Conservation (phyloP, 305 asterid genomes). For the Solanum aculeatissimum region DNA sequence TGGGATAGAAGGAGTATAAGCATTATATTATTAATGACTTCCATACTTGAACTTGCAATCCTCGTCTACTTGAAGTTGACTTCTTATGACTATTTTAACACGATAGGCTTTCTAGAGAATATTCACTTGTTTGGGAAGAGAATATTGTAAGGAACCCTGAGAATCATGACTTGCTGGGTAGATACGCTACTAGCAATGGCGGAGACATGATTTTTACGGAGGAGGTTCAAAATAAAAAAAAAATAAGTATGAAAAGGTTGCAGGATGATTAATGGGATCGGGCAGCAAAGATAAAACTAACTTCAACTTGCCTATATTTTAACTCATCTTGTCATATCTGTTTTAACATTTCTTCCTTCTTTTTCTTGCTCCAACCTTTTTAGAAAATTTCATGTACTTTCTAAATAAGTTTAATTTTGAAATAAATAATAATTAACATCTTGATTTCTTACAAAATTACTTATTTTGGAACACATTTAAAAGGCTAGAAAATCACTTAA, state of each 20-base stretch:
- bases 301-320: background rate
- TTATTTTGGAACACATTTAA: background rate
- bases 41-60: background rate
- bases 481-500: background rate
- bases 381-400: background rate
- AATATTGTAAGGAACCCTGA: background rate
- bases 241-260: background rate
- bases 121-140: background rate
- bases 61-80: background rate
- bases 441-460: background rate
- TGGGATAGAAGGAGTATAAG: too few species aligned
- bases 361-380: background rate
- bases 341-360: background rate
- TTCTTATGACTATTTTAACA: background rate
- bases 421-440: background rate
- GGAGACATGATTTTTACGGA: background rate
- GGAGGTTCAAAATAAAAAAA: background rate
- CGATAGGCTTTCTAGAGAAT: background rate
- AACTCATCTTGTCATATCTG: background rate
- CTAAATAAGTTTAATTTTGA: background rate
- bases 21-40: background rate
- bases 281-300: background rate
- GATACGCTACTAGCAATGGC: background rate
- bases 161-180: background rate
- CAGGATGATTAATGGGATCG: background rate